Evolutionary conservation across 331 rosid genomes (phyloP), one percentile per base, ranked within the genome.

Genomic region (Cydonia oblonga): DNA sequence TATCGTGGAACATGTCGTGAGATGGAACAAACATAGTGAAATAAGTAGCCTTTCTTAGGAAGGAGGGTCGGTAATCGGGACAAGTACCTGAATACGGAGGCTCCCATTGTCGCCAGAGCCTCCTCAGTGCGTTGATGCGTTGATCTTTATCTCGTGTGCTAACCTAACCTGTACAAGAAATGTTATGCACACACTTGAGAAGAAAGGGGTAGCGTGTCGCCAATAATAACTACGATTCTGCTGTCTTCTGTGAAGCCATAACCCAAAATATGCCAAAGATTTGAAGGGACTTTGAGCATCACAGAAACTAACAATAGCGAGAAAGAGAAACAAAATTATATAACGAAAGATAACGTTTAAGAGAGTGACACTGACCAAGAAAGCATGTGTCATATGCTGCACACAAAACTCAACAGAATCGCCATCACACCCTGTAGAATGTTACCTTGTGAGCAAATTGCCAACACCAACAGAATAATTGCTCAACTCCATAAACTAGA

Each of bases 361-460:
- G 8, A 70, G 71, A 75, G 77, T 33, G 73, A 83, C 81, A 93
- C 97, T 83, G 49, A 95, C 99, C 73, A 82, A 79, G 83, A 95
- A 95, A 76, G 98, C 87, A 81, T 91, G 98, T 30, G 96, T 87
- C 83, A 95, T 76, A 38, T 89, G 98, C 75, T 89, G 98, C 75
- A 95, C 98, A 79, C 97, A 95, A 80, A 95, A 95, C 87, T 95
- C 98, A 64, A 95, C 98, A 95, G 86, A 82, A 95, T 89, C 28
- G 97, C 96, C 99, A 95, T 95, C 84, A 95, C 90, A 44, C 99
- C 99, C 99, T 95, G 86, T 79, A 76, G 64, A 82, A 62, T 58
- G 74, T 60, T 68, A 69, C 63, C 60, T 76, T 25, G 81, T 77
- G 66, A 82, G 80, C 70, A 79, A 77, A 74, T 95, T 29, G 86